Evolutionary conservation across 2,329 filamentous ascomycete species (phyloP).

Genomic region (Colletotrichum lindemuthianum): DNA sequence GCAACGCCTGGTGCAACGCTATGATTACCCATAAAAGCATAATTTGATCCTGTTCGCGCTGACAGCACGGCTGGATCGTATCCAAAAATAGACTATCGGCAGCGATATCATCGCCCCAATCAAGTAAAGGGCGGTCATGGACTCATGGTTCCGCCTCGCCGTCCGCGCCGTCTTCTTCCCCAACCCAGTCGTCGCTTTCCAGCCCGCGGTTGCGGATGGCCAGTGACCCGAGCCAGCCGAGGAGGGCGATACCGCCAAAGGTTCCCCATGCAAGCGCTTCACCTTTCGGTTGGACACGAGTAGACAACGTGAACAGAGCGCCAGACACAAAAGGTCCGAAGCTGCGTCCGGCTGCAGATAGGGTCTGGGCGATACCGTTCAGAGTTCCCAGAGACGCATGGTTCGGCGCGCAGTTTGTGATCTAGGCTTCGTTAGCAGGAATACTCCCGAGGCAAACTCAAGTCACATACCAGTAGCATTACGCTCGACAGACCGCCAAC

Average conservation of each 20-base stretch:
- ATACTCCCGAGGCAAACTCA: conserved; percentile 47
- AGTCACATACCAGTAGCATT: conserved; percentile 73
- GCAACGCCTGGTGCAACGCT: conserved; percentile 3
- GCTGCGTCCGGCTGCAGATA: conserved; percentile 89
- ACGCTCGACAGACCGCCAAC: conserved; percentile 92
- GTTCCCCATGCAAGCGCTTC: conserved; percentile 87
- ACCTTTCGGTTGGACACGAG: conserved; percentile 78
- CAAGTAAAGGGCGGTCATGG: not conserved
- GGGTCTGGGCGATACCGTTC: conserved; percentile 92
- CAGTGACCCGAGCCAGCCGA: conserved; percentile 83
- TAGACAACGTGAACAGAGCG: conserved; percentile 83
- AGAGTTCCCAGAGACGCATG: conserved; percentile 87
- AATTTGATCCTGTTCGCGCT: too few species aligned
- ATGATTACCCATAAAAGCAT: conserved; percentile 15
- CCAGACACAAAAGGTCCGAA: conserved; percentile 90
- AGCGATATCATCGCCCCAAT: too few species aligned
- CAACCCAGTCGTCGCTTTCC: conserved; percentile 67
- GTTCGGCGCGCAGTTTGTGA: conserved; percentile 92
- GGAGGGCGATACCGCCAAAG: conserved; percentile 83
- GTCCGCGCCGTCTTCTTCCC: conserved; percentile 45
- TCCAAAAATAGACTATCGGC: not conserved
- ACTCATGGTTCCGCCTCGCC: conserved; percentile 36
- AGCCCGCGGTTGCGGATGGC: conserved; percentile 74
- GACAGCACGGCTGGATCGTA: not conserved
- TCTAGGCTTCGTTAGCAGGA: conserved; percentile 58